Base-by-base conservation (phyloP, 1,284 basidiomycete genomes). In the Moniliophthora roreri region DNA sequence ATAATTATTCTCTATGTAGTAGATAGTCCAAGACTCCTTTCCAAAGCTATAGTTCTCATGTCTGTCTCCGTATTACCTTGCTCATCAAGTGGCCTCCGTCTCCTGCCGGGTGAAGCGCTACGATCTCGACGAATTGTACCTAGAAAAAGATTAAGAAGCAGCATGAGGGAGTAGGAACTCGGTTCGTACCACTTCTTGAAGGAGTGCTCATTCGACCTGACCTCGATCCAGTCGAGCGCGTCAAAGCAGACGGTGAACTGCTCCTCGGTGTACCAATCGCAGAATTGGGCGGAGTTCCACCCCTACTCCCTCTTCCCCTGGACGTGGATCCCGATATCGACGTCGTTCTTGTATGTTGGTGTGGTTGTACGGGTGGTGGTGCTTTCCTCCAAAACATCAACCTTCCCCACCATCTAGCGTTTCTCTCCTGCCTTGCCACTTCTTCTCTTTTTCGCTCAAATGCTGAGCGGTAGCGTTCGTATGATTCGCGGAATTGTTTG, bases 391-490 rank as follows among this genome's bases (percentile, higher is more conserved):
- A 66, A 53, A 63, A 67, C 52, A 64, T 55, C 28, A 69, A 66
- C 69, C 60, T 64, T 40, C 69, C 75, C 49, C 76, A 75, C 37
- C 67, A 62, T 70, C 77, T 77, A 10, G 75, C 77, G 48, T 66
- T 63, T 55, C 68, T 69, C 48, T 69, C 65, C 23, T 66, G 70
- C 45, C 77, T 71, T 58, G 80, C 78, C 52, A 81, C 81, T 64
- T 90, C 88, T 56, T 85, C 85, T 20, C 93, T 73, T 56, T 84
- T 78, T 44, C 89, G 75, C 73, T 98, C 96, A 69, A 97, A 99
- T n/a, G 87, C 87, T 8, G 85, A 77, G 11, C 97, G 82, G 69
- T 98, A 96, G 13, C 92, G 82, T 69, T 98, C 95, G 71, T 99
- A 99, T 0, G 90, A 84, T 52, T 98, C 95, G 23, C 92, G 79